Evolutionary conservation across 2,329 filamentous ascomycete genomes (phyloP).

Genomic region (Chaetothyriales sp.): DNA sequence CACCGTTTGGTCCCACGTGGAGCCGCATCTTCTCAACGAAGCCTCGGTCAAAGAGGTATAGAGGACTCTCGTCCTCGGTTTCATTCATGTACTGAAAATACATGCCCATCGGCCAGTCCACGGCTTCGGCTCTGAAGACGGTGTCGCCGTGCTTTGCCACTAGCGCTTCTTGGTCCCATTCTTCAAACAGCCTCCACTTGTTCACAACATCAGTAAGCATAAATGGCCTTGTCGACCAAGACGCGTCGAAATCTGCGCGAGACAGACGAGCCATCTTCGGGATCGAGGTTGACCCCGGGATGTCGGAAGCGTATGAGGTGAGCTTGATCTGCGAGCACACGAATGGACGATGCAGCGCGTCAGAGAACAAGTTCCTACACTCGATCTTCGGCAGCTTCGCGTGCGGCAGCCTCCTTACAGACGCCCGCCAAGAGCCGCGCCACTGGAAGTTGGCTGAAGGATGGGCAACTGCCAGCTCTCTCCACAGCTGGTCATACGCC

Average conservation of each 20-base stretch:
- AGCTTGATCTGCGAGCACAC: constrained; percentile 68
- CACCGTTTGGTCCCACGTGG: constrained; percentile 38
- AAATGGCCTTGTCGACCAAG: constrained; percentile 72
- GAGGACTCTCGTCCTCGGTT: constrained; percentile 69
- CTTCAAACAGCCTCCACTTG: constrained; percentile 61
- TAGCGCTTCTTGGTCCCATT: constrained; percentile 61
- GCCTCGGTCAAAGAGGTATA: constrained; percentile 80
- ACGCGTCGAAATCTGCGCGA: constrained; percentile 56
- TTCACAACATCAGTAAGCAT: constrained; percentile 72
- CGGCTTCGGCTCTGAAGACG: constrained; percentile 76
- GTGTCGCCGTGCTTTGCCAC: constrained; percentile 50
- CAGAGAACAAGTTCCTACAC: constrained; percentile 73
- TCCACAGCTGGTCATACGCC: constrained; percentile 77
- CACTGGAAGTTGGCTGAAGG: constrained; percentile 42
- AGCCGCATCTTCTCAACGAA: constrained; percentile 81
- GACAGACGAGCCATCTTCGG: constrained; percentile 53
- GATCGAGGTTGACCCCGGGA: constrained; percentile 63
- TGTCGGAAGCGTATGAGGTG: constrained; percentile 51
- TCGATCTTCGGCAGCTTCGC: constrained; percentile 45
- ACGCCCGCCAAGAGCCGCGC: constrained; percentile 75
- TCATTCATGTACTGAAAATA: constrained; percentile 73
- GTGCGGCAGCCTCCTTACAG: constrained; percentile 49
- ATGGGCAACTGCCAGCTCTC: constrained; percentile 54
- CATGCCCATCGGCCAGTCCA: constrained; percentile 75
- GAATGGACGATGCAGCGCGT: constrained; percentile 79